A percentile compares a stretch with the other conserved stretches of the same genome.
phyloP scores from a whole-genome alignment of 257 asterid genomes.

The Lycium barbarum region DNA sequence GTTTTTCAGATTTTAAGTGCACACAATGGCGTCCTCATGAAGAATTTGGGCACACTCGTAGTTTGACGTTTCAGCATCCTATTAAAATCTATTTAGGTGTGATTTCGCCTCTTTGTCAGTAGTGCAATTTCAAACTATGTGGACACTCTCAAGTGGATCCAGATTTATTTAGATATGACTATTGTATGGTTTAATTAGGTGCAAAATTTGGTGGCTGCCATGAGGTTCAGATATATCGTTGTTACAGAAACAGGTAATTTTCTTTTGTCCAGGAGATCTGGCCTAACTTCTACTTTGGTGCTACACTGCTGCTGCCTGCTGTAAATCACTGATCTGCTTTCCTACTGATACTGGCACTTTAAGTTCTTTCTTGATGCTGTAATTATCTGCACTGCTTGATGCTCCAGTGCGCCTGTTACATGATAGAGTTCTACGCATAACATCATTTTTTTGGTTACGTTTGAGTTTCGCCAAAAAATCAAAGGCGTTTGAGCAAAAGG shows the following conservation, averaged over 20 bases:
- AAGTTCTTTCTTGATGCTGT: conserved; percentile 10
- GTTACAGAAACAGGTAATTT: conserved; percentile 42
- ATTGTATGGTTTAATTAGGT: conserved; percentile 51
- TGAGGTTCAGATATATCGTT: conserved; percentile 66
- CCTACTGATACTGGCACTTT: neutral
- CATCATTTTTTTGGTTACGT: conserved; percentile 21
- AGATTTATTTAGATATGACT: neutral
- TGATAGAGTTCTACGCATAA: conserved; percentile 21
- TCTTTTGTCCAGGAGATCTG: conserved; percentile 8
- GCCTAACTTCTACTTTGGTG: conserved; percentile 18
- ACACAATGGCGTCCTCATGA: conserved; percentile 75
- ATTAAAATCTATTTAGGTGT: conserved; percentile 93
- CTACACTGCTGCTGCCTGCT: neutral
- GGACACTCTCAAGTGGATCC: neutral
- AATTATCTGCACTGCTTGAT: neutral
- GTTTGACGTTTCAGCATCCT: conserved; percentile 92
- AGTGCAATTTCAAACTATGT: neutral
- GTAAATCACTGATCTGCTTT: conserved; percentile 7
- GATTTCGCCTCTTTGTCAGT: conserved; percentile 21
- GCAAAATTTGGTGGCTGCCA: conserved; percentile 87
- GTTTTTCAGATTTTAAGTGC: conserved; percentile 73
- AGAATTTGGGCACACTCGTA: conserved; percentile 73
- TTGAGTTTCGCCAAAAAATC: neutral
- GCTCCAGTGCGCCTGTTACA: neutral
- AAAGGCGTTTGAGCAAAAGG: neutral